These are phyloP conservation scores for Nelumbo lutea DNA, from an alignment of 164 flowering plant genomes.

Conservation along the genomic window DNA sequence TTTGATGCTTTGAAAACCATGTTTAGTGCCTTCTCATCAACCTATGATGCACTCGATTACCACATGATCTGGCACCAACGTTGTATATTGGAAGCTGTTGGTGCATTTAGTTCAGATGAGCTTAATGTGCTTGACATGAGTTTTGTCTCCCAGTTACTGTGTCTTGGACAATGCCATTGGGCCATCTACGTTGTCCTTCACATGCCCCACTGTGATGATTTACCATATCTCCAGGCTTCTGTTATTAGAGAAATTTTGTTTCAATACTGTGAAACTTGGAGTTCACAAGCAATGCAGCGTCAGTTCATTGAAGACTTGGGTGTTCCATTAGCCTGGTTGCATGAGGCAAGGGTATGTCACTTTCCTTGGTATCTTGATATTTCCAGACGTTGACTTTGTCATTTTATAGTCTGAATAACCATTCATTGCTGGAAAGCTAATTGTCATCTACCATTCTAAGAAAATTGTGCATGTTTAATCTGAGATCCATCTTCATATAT, in stretches of 20 bases:
- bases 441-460: neutral
- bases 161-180: conserved; percentile 86
- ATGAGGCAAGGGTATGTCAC: conserved; percentile 83
- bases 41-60: conserved; percentile 89
- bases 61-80: conserved; percentile 99
- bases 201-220: conserved; percentile 71
- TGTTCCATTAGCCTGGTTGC: conserved; percentile 79
- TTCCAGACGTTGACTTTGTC: neutral
- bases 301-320: conserved; percentile 80
- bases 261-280: conserved; percentile 93
- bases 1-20: conserved; percentile 61
- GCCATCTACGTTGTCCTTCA: conserved; percentile 97
- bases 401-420: neutral
- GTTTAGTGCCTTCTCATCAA: conserved; percentile 93
- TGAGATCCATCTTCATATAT: neutral
- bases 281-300: conserved; percentile 57
- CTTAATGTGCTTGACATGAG: conserved; percentile 94
- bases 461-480: neutral
- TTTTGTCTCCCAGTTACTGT: conserved; percentile 76
- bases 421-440: neutral
- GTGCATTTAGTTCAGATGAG: conserved; percentile 71
- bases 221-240: conserved; percentile 69
- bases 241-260: conserved; percentile 84
- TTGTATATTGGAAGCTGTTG: conserved; percentile 80
- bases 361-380: neutral